Evolutionary conservation across 768 basidiomycete genomes (phyloP).

Genomic region (Suillus placidus): DNA sequence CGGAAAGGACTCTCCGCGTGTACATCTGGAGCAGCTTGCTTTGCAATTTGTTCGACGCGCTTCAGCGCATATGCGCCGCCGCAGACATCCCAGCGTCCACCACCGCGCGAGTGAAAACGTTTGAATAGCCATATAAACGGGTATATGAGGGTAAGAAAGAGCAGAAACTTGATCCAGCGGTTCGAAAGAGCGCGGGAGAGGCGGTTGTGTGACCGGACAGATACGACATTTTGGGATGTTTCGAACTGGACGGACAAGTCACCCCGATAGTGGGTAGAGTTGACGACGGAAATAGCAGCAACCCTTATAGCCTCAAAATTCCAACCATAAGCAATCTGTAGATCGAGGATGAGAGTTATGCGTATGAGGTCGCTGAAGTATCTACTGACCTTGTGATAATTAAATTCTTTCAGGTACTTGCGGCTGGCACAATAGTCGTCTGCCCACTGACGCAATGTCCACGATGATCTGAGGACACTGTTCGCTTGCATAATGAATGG

Average conservation of each 20-base stretch:
- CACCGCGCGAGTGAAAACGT: conserved; percentile 65
- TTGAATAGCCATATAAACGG: conserved; percentile 84
- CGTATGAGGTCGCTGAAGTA: not conserved
- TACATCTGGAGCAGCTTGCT: conserved; percentile 13
- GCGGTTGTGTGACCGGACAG: conserved; percentile 66
- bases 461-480: conserved; percentile 51
- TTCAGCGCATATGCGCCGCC: conserved; percentile 79
- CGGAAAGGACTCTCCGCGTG: conserved; percentile 9
- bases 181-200: conserved; percentile 71
- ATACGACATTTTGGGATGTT: conserved; percentile 49
- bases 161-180: conserved; percentile 69
- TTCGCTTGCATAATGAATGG: conserved; percentile 24
- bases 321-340: conserved; percentile 63
- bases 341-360: conserved; percentile 27
- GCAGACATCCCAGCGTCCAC: conserved; percentile 75
- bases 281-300: conserved; percentile 41
- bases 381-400: conserved; percentile 61
- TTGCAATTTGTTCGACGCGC: conserved; percentile 31
- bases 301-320: conserved; percentile 43
- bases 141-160: conserved; percentile 70
- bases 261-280: conserved; percentile 43
- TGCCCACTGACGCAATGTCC: conserved; percentile 75
- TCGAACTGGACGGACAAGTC: conserved; percentile 51
- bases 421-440: conserved; percentile 77
- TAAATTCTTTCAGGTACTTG: conserved; percentile 78